Percentiles rank a stretch among this genome's conserved stretches.
Evolutionary conservation across 345 rosid genomes (phyloP).

Genomic region (Boechera divaricarpa): DNA sequence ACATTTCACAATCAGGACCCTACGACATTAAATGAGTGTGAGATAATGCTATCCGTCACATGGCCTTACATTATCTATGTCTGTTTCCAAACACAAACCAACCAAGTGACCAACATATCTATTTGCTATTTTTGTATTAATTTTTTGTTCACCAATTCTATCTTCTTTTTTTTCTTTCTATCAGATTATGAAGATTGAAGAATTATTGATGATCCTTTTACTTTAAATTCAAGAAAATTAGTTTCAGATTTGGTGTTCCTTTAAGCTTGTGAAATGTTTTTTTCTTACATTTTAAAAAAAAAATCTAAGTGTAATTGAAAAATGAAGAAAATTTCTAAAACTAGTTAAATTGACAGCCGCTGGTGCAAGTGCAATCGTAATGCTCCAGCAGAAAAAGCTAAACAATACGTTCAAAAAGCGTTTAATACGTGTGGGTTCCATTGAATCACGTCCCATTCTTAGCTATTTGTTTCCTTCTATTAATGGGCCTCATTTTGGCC

Average conservation of each 20-base stretch:
- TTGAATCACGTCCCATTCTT: conserved; percentile 13
- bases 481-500: conserved; percentile 40
- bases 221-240: too few species aligned
- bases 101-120: conserved; percentile 19
- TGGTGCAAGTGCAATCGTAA: conserved; percentile 1
- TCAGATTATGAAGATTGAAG: neutral
- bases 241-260: too few species aligned
- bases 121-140: neutral
- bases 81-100: conserved; percentile 42
- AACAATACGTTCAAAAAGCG: conserved; percentile 12
- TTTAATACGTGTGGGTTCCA: conserved; percentile 36
- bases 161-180: neutral
- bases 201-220: too few species aligned
- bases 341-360: conserved; percentile 14
- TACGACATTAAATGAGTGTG: conserved; percentile 38
- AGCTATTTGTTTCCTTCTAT: conserved; percentile 27
- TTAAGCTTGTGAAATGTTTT: too few species aligned
- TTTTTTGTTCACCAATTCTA: neutral
- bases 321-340: neutral
- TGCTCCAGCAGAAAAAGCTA: conserved; percentile 25
- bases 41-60: conserved; percentile 46
- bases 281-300: neutral
- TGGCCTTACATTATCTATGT: conserved; percentile 46
- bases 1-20: conserved; percentile 27
- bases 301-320: neutral